Evolutionary conservation across 192 early-diverging fungal genomes (phyloP), one percentile per base, ranked within the genome.

Genomic region (Chytriomyces hyalinus): DNA sequence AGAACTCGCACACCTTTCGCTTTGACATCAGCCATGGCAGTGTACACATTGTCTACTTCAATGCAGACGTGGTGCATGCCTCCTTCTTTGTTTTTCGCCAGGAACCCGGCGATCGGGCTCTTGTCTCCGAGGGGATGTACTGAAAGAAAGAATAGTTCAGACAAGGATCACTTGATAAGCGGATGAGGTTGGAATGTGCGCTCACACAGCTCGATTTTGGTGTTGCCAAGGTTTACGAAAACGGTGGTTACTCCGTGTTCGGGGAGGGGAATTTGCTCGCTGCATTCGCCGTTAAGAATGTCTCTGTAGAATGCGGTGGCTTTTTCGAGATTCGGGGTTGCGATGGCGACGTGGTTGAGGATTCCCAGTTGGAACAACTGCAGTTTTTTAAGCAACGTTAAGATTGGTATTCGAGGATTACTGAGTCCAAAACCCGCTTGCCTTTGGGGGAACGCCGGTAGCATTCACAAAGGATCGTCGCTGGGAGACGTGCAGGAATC

Each of bases 231-330:
- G 73, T 92, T 87, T 4, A 95, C 91, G 86, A 95, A 95, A 3
- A 95, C 92, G 2, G 93, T 95, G 81, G 91, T 92, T 10, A 95
- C 93, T 22, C 93, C 93, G 78, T 95, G 93, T 66, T 95, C 92
- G 10, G 92, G 92, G 59, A 91, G 80, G 24, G 91, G 87, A 49
- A 90, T 87, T 63, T 87, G 86, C 46, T 86, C 92, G 77, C 90
- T 91, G 78, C 93, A 91, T 67, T 87, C 76, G 44, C 88, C 92
- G 2, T 90, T 88, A 85, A 95, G 81, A 24, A 94, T 82, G 66
- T 92, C 83, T 60, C 84, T 84, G 83, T 93, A 95, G 75, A 95
- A 95, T 10, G 79, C 65, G 5, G 87, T 80, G 6, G 93, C 84
- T 65, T 92, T 89, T 24, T 90, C 88, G 61, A 95, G 83, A 74